phyloP scores from a whole-genome alignment of 73 alveolate species.

The Vitrella brassicaformis region DNA sequence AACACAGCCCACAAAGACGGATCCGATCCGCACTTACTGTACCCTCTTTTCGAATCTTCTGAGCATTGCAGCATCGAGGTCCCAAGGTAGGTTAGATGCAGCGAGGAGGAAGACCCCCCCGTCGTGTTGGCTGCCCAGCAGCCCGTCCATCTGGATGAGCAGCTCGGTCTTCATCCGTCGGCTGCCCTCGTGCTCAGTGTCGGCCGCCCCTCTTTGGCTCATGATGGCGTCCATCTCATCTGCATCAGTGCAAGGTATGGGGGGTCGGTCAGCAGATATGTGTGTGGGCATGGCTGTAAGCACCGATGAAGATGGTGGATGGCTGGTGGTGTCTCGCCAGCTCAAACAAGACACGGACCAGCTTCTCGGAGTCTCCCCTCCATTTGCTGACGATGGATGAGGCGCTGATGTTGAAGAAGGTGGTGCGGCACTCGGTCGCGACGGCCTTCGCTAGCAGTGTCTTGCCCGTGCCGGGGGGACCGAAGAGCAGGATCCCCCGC shows the following conservation, averaged over 20 bases:
- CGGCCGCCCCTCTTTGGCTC: constrained; percentile 67
- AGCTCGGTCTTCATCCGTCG: constrained; percentile 98
- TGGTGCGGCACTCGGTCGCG: constrained; percentile 92
- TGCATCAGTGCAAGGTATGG: background rate
- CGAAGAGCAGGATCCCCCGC: constrained; percentile 92
- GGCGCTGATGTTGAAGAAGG: constrained; percentile 93
- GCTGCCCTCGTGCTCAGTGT: constrained; percentile 91
- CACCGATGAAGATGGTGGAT: constrained; percentile 78
- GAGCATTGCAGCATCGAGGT: constrained; percentile 90
- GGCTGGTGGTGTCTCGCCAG: constrained; percentile 94
- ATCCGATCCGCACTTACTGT: too few species aligned
- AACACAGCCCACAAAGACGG: too few species aligned
- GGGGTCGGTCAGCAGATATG: background rate
- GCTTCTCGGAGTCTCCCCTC: constrained; percentile 96
- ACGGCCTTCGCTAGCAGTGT: constrained; percentile 96
- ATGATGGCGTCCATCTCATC: constrained; percentile 94
- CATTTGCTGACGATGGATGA: constrained; percentile 92
- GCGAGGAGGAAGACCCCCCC: constrained; percentile 78
- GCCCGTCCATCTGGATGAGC: constrained; percentile 87
- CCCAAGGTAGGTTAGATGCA: constrained; percentile 96
- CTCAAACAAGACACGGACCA: constrained; percentile 87
- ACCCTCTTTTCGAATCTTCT: constrained; percentile 91
- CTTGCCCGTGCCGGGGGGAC: constrained; percentile 99
- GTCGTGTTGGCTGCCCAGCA: constrained; percentile 60
- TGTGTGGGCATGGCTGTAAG: background rate